Base-by-base conservation (phyloP, 106 monocot species). In the Dendrobium catenatum region DNA sequence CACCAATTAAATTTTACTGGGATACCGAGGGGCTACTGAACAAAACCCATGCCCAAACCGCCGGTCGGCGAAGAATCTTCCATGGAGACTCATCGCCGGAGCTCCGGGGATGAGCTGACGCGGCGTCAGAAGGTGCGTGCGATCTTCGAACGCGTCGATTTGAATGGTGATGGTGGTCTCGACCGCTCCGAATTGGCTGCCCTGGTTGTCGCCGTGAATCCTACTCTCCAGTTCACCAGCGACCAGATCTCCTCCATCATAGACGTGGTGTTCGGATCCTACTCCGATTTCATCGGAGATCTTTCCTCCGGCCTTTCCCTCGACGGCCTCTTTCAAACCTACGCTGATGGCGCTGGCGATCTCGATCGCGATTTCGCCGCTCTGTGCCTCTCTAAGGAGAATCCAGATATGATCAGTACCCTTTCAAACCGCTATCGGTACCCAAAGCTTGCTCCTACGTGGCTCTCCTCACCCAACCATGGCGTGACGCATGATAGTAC, bases 61-160 rank as follows among this genome's bases (percentile, higher is more conserved):
- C 20, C 22, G 61, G 61, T 20, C 61, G 61, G 61, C 61, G 4
- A 61, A 22, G 22, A 22, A 22, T 61, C 61, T 61, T 61, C 61
- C 19, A 51, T 51, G 51, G 51, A 51, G 51, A 51, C 15, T 51
- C 51, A 2, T 51, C 51, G 51, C 51, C 51, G 16, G 51, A 51
- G 51, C 13, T 1, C 61, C 61, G 6, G 4, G 0, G 61, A 22
- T 4, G 5, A 55, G 24, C 41, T 16, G 58, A 13, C 80, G 76
- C 44, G 77, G 33, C 85, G 77, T 27, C 80, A 86, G 15, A 86
- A 86, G 77, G 79, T 80, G 61, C 68, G 83, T 9, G 76, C 6
- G 47, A 86, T 86, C 68, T 86, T 86, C 77, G 83, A 86, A 13
- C 86, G 80, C 18, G 83, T 86, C 86, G 86, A 86, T 42, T 41